A percentile compares a stretch with the other conserved stretches of the same genome.
Evolutionary conservation across 1,284 basidiomycete genomes (phyloP).

Genomic region (Agaricales sp.): DNA sequence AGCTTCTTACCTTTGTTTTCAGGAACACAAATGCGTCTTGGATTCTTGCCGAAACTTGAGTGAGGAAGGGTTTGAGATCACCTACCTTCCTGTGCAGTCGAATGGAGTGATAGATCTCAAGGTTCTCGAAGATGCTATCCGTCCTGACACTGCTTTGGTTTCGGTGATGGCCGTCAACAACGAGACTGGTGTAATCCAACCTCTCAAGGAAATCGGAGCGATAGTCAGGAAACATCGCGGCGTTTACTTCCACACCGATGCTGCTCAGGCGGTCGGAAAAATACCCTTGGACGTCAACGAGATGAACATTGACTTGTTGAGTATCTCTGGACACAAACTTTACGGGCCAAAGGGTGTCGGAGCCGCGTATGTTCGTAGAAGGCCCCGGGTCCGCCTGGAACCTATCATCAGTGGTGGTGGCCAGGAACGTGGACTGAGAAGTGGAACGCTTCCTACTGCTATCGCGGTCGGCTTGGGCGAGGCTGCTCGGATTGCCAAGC

Average conservation of each 20-base stretch:
- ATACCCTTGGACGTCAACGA: constrained; percentile 90
- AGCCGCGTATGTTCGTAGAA: constrained; percentile 86
- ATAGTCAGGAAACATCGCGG: constrained; percentile 78
- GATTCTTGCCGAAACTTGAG: constrained; percentile 95
- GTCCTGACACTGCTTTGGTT: constrained; percentile 81
- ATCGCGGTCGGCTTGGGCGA: constrained; percentile 92
- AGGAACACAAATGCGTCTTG: constrained; percentile 99
- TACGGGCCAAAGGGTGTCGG: constrained; percentile 98
- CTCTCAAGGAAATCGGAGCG: constrained; percentile 89
- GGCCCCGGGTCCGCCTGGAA: constrained; percentile 91
- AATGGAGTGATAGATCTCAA: constrained; percentile 81
- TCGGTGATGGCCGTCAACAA: constrained; percentile 99
- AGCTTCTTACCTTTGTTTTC: constrained; percentile 10
- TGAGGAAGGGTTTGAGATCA: constrained; percentile 97
- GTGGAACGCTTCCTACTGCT: constrained; percentile 88
- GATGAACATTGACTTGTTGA: constrained; percentile 93
- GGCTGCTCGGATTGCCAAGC: constrained; percentile 85
- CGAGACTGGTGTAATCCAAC: constrained; percentile 98
- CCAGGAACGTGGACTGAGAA: constrained; percentile 92
- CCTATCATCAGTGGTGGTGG: constrained; percentile 95
- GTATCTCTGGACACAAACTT: constrained; percentile 95
- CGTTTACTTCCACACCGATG: constrained; percentile 95
- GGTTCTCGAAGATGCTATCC: constrained; percentile 73
- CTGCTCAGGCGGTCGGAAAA: constrained; percentile 93
- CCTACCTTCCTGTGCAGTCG: constrained; percentile 87